Percentiles rank a stretch among this genome's conserved stretches.
Conservation (phyloP, 2,329 filamentous ascomycete genomes). For the Aspergillus ochraceoroseus region DNA sequence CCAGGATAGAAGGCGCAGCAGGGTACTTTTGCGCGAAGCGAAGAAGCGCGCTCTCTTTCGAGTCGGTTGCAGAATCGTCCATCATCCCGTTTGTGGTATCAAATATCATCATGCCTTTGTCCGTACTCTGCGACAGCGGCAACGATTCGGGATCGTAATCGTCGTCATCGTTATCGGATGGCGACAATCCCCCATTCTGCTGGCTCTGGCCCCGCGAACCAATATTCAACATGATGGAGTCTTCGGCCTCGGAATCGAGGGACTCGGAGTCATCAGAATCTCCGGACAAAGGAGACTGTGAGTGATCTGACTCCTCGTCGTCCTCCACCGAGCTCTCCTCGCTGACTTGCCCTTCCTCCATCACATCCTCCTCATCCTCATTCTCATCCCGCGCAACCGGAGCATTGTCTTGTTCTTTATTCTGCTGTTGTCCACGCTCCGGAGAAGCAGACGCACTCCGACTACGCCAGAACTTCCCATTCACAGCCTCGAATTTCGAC, state of each 20-base stretch:
- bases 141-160: constrained; percentile 26
- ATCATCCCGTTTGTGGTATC: constrained; percentile 3
- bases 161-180: constrained; percentile 10
- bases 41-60: constrained; percentile 36
- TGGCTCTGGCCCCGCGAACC: constrained; percentile 20
- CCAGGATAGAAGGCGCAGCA: constrained; percentile 31
- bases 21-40: constrained; percentile 35
- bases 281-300: constrained; percentile 20
- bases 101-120: constrained; percentile 13
- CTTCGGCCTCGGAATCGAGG: constrained; percentile 36
- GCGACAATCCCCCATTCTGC: constrained; percentile 10
- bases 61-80: constrained; percentile 10
- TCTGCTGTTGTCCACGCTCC: background rate
- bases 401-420: constrained; percentile 10
- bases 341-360: constrained; percentile 31
- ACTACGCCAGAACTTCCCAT: constrained; percentile 37
- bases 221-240: constrained; percentile 44
- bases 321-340: constrained; percentile 14
- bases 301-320: constrained; percentile 1
- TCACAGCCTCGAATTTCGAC: constrained; percentile 34
- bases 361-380: constrained; percentile 13
- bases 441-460: constrained; percentile 33
- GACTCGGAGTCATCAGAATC: constrained; percentile 34
- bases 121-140: constrained; percentile 9
- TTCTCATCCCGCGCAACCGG: constrained; percentile 11